Conservation (phyloP, 2,329 filamentous ascomycete genomes). For the Pseudocercospora pini-densiflorae region DNA sequence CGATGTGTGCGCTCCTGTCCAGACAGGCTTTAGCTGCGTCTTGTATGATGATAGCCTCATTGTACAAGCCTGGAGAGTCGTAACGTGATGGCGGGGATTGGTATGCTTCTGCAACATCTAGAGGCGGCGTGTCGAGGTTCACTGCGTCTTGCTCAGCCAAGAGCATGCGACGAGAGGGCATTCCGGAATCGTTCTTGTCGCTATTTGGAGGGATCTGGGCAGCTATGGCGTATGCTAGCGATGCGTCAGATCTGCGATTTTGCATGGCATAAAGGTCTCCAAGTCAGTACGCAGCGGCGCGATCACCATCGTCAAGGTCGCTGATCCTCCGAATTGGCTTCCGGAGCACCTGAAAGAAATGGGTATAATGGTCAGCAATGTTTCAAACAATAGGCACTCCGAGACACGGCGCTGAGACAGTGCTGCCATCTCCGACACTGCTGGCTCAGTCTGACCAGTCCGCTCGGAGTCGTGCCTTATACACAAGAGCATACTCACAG, state of each 20-base stretch:
- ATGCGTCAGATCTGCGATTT: conserved; percentile 30
- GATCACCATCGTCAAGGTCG: conserved; percentile 32
- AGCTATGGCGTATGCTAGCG: conserved; percentile 32
- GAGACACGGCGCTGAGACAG: too few species aligned
- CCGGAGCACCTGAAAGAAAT: too few species aligned
- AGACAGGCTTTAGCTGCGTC: not conserved
- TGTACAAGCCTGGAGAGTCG: not conserved
- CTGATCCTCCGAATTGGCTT: conserved; percentile 21
- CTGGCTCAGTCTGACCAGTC: too few species aligned
- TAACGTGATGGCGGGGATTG: not conserved
- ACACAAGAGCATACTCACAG: too few species aligned
- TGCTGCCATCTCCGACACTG: too few species aligned
- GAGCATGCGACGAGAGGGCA: not conserved
- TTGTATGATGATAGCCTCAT: not conserved
- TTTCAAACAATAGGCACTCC: too few species aligned
- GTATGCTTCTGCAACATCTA: not conserved
- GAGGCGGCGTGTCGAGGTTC: not conserved
- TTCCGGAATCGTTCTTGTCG: not conserved
- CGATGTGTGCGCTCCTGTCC: not conserved
- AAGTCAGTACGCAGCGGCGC: conserved; percentile 35
- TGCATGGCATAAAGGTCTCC: conserved; percentile 31
- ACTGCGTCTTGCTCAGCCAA: conserved; percentile 15
- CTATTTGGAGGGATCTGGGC: conserved; percentile 1
- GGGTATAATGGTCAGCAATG: too few species aligned
- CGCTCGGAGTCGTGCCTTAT: too few species aligned